Evolutionary conservation across 2,329 filamentous ascomycete species (phyloP).

Genomic region (Xylariaceae sp.): DNA sequence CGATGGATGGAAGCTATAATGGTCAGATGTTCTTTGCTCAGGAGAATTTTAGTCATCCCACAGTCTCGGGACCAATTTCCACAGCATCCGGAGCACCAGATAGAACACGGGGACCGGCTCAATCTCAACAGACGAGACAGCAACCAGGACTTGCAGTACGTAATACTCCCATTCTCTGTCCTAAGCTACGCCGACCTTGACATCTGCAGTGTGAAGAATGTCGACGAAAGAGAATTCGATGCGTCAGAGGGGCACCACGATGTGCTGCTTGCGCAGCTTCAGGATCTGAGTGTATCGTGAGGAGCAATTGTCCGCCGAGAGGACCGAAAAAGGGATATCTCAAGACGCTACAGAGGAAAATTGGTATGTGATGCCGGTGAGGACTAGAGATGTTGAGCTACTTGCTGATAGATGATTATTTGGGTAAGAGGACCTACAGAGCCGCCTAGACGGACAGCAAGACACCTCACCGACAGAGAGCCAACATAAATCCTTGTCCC

Average conservation of each 20-base stretch:
- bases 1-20: too few relatives aligned
- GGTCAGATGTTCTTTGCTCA: too few relatives aligned
- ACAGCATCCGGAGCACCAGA: too few relatives aligned
- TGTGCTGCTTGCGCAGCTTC: slow-evolving; percentile 5
- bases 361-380: slow-evolving; percentile 8
- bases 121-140: too few relatives aligned
- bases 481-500: background rate
- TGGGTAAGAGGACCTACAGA: background rate
- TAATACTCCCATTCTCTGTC: too few relatives aligned
- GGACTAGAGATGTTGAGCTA: too few relatives aligned
- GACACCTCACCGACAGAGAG: background rate
- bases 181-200: too few relatives aligned
- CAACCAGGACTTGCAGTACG: too few relatives aligned
- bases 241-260: slow-evolving; percentile 4
- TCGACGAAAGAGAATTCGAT: slow-evolving; percentile 4
- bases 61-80: too few relatives aligned
- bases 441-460: background rate
- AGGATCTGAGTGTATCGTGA: slow-evolving; percentile 5
- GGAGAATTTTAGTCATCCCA: too few relatives aligned
- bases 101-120: too few relatives aligned
- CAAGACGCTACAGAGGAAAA: slow-evolving; percentile 3
- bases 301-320: slow-evolving; percentile 2
- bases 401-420: too few relatives aligned
- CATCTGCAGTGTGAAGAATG: slow-evolving; percentile 8
- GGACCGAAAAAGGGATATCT: slow-evolving; percentile 11